Percentiles rank a stretch among this genome's conserved stretches.
Evolutionary conservation across 2,329 filamentous ascomycete genomes (phyloP).

Genomic region (Dissoconium aciculare): DNA sequence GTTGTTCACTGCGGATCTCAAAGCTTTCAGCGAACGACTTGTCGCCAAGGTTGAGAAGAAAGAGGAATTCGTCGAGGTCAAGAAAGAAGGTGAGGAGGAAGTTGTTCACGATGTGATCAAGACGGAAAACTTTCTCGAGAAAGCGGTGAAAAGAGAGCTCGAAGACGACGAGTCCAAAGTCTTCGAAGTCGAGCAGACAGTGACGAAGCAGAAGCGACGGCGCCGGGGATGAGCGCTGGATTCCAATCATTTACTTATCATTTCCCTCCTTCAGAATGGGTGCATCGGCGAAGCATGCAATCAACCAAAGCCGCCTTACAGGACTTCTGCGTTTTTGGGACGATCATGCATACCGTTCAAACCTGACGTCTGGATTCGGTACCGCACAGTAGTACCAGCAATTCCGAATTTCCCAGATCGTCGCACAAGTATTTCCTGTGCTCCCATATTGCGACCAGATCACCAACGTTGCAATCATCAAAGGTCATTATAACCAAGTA

Average conservation of each 20-base stretch:
- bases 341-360: not conserved
- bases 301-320: not conserved
- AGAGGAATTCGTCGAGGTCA: constrained; percentile 26
- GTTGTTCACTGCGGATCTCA: constrained; percentile 83
- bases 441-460: not conserved
- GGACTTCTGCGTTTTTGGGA: not conserved
- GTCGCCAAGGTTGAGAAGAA: constrained; percentile 36
- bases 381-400: not conserved
- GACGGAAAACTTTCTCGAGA: constrained; percentile 22
- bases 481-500: constrained; percentile 38
- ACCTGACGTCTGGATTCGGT: not conserved
- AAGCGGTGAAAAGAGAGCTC: constrained; percentile 28
- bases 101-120: constrained; percentile 19
- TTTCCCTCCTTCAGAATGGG: not conserved
- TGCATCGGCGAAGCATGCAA: not conserved
- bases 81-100: constrained; percentile 22
- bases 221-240: constrained; percentile 16
- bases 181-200: constrained; percentile 27
- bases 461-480: constrained; percentile 15
- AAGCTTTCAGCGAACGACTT: constrained; percentile 61
- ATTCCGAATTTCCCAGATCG: not conserved
- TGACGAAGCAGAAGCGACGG: constrained; percentile 25
- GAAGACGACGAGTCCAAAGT: constrained; percentile 25
- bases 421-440: too few species aligned
- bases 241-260: constrained; percentile 12